Evolutionary conservation across 140 eudicot species (phyloP).

Genomic region (Stevia rebaudiana): DNA sequence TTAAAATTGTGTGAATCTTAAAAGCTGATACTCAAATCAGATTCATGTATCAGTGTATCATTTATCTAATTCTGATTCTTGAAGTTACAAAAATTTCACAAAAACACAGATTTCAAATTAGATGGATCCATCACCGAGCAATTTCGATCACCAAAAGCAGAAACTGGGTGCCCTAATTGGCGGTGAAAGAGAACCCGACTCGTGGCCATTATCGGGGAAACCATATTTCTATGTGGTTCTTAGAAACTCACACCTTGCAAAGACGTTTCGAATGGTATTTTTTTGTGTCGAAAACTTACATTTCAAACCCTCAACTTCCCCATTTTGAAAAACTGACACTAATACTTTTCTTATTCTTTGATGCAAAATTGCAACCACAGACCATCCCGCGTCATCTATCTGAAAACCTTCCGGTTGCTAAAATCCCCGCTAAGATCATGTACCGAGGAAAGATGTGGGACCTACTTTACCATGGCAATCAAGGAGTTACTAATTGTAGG

Average conservation of each 20-base stretch:
- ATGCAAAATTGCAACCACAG: slow-evolving; percentile 14
- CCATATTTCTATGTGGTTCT: slow-evolving; percentile 32
- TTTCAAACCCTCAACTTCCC: background rate
- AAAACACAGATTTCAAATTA: background rate
- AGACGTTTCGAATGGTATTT: slow-evolving; percentile 27
- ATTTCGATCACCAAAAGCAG: background rate
- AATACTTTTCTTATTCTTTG: background rate
- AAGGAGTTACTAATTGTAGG: background rate
- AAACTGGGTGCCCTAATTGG: background rate
- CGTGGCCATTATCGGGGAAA: slow-evolving; percentile 36
- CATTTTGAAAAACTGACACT: background rate
- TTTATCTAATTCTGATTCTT: background rate
- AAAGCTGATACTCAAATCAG: background rate
- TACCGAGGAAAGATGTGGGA: slow-evolving; percentile 43
- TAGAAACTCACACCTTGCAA: slow-evolving; percentile 9
- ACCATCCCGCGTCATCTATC: slow-evolving; percentile 13
- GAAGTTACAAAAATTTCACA: too few relatives aligned
- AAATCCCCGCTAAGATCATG: slow-evolving; percentile 33
- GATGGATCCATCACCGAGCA: slow-evolving; percentile 11
- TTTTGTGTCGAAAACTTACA: background rate
- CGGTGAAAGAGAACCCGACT: slow-evolving; percentile 4
- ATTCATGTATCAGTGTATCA: background rate
- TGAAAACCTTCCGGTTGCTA: slow-evolving; percentile 25
- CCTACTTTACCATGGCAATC: slow-evolving; percentile 16
- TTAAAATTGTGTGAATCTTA: background rate